Evolutionary conservation across 169 alveolate genomes (phyloP).

Genomic region (Cryptosporidium ryanae): DNA sequence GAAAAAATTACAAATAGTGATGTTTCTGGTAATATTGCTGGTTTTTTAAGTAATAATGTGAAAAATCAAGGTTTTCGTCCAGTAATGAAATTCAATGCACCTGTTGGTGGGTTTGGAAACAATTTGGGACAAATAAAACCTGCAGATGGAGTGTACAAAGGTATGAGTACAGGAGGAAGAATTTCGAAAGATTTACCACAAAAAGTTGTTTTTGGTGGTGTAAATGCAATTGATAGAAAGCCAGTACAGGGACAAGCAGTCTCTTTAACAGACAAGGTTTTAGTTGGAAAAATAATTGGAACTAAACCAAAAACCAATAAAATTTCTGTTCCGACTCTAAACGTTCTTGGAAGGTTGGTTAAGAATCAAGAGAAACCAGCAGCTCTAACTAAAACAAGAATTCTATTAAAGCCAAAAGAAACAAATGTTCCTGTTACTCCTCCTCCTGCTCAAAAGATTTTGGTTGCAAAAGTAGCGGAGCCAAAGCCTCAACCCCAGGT

Average conservation of each 20-base stretch:
- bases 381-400: constrained; percentile 8
- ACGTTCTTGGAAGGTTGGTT: neutral
- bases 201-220: no score
- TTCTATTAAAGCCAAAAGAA: no score
- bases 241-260: neutral
- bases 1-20: constrained; percentile 13
- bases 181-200: no score
- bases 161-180: no score
- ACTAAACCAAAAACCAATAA: constrained; percentile 4
- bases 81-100: no score
- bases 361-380: neutral
- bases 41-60: neutral
- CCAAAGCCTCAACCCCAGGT: constrained; percentile 12
- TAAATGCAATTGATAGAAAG: neutral
- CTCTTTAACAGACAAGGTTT: neutral
- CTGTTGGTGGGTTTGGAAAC: no score
- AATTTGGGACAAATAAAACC: no score
- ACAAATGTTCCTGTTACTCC: neutral
- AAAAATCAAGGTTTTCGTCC: neutral
- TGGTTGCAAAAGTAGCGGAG: neutral
- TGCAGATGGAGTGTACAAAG: no score
- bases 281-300: neutral
- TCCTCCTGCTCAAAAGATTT: neutral
- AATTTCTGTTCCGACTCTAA: neutral
- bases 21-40: neutral